A percentile compares a stretch with the other conserved stretches of the same genome.
These are phyloP conservation scores for Cryptococcus amylolentus DNA, from an alignment of 1,284 basidiomycete genomes.

Conservation along the genomic window DNA sequence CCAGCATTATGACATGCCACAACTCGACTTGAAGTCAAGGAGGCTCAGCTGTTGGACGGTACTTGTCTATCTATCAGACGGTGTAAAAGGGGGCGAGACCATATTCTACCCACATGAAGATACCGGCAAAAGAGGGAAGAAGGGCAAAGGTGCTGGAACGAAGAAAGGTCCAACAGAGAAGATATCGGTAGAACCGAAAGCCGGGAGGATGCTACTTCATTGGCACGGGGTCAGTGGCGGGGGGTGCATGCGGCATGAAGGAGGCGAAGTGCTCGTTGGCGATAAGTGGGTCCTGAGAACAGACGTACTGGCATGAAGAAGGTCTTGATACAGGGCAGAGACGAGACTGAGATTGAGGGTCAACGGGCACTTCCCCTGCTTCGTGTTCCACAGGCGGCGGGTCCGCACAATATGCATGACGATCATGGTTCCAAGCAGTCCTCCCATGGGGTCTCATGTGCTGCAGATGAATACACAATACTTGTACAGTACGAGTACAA, in stretches of 20 bases:
- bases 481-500: no score
- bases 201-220: slow-evolving; percentile 69
- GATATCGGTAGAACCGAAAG: slow-evolving; percentile 60
- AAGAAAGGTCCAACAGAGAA: slow-evolving; percentile 48
- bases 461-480: no score
- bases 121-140: slow-evolving; percentile 18
- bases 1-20: slow-evolving; percentile 29
- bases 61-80: slow-evolving; percentile 70
- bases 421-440: no score
- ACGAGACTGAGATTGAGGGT: no score
- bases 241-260: slow-evolving; percentile 74
- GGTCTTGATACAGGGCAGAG: not conserved
- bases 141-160: not conserved
- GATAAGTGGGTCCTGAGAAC: slow-evolving; percentile 73
- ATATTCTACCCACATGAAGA: slow-evolving; percentile 58
- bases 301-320: slow-evolving; percentile 58
- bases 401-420: no score
- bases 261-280: slow-evolving; percentile 62
- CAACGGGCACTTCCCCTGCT: no score
- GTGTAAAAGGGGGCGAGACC: slow-evolving; percentile 73
- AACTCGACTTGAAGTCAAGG: slow-evolving; percentile 13
- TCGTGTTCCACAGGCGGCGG: no score
- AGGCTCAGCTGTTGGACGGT: slow-evolving; percentile 65
- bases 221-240: slow-evolving; percentile 67
- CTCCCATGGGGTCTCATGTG: no score